These are phyloP conservation scores for Vickermania ingenoplastis DNA, from an alignment of 208 protist species.

Conservation along the genomic window DNA sequence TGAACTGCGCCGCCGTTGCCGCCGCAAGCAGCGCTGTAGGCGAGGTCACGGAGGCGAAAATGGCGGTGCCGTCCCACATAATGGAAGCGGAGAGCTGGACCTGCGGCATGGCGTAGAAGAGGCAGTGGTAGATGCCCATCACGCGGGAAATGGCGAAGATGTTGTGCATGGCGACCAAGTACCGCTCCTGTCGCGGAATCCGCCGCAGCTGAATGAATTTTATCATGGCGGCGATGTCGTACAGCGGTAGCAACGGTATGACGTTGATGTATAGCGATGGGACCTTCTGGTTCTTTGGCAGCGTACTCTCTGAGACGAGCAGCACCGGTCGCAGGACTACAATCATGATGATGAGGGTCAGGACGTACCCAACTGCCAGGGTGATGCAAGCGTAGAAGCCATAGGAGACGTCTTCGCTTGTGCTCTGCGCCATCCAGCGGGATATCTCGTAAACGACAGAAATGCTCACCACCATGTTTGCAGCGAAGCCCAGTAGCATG, in stretches of 20 bases:
- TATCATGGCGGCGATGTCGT: constrained; percentile 45
- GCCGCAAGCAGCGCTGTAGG: constrained; percentile 21
- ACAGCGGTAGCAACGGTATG: constrained; percentile 58
- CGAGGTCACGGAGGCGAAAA: constrained; percentile 26
- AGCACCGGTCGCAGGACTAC: constrained; percentile 17
- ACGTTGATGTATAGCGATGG: constrained; percentile 57
- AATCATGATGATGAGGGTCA: constrained; percentile 32
- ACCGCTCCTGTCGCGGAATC: constrained; percentile 12
- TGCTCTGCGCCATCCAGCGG: constrained; percentile 23
- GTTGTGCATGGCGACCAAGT: constrained; percentile 46
- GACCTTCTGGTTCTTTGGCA: constrained; percentile 17
- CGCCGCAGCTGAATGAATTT: constrained; percentile 18
- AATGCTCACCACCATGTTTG: constrained; percentile 21
- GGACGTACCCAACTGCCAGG: constrained; percentile 54
- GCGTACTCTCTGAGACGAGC: constrained; percentile 37
- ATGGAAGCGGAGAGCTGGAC: constrained; percentile 14
- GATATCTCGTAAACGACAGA: constrained; percentile 26
- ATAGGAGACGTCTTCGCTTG: constrained; percentile 12
- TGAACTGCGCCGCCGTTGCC: constrained; percentile 23
- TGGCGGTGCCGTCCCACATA: neutral
- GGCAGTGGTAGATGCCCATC: constrained; percentile 32
- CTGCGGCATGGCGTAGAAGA: constrained; percentile 60
- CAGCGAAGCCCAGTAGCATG: constrained; percentile 27
- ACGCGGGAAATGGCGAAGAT: constrained; percentile 39
- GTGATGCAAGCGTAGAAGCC: constrained; percentile 57